phyloP scores from a whole-genome alignment of 306 rosid genomes.

The Cucurbita pepo region DNA sequence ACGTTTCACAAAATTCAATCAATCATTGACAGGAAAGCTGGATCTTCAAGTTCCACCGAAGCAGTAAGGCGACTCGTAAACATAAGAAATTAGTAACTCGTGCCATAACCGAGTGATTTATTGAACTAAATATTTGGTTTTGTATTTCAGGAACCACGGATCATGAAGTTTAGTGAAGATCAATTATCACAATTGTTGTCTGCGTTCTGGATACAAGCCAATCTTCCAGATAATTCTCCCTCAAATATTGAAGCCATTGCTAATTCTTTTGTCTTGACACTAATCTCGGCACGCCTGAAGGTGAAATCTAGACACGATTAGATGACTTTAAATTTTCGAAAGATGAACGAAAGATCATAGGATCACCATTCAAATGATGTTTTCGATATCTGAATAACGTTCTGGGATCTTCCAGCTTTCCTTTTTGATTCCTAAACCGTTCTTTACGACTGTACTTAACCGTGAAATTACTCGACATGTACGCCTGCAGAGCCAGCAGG shows the following conservation, averaged over 20 bases:
- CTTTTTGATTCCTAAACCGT: background rate
- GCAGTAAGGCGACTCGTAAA: constrained; percentile 25
- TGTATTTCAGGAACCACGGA: constrained; percentile 50
- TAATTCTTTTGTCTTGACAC: constrained; percentile 55
- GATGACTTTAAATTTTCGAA: background rate
- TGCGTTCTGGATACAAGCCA: constrained; percentile 86
- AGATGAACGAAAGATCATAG: background rate
- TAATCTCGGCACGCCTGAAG: constrained; percentile 61
- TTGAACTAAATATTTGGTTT: constrained; percentile 4
- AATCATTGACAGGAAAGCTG: constrained; percentile 52
- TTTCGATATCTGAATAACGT: background rate
- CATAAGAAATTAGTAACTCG: background rate
- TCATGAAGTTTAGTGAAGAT: constrained; percentile 80
- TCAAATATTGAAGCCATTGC: constrained; percentile 77
- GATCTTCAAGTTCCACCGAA: constrained; percentile 35
- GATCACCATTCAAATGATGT: background rate
- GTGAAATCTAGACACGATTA: constrained; percentile 15
- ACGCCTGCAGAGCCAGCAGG: constrained; percentile 50
- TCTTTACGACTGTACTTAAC: background rate
- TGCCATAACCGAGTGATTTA: background rate
- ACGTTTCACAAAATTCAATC: constrained; percentile 52
- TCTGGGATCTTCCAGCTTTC: background rate
- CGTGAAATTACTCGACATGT: constrained; percentile 1
- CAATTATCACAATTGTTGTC: constrained; percentile 76
- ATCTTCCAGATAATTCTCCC: constrained; percentile 70